Base-by-base conservation (phyloP, 768 basidiomycete species). In the Auricularia sp. region DNA sequence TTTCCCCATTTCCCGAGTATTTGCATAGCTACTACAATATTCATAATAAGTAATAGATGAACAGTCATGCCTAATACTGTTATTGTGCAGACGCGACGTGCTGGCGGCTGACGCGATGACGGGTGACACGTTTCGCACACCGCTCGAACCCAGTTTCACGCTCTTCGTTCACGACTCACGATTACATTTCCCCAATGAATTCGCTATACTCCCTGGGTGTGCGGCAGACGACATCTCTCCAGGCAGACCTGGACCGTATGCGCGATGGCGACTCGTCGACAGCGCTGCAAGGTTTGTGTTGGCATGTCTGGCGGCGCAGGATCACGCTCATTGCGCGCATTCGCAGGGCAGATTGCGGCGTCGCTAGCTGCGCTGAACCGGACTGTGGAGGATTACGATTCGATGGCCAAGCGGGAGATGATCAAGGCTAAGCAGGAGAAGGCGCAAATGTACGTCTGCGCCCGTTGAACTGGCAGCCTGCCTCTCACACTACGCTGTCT, bases 381-480 rank as follows among this genome's bases (percentile, higher is more conserved):
- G 64, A 94, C 97, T 63, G 87, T 98, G 67, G 95, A 98, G 66
- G 97, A 99, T 72, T 98, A 96, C 72, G 95, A 98, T 70, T 88
- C 90, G 8, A 94, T 98, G 91, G 93, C 91, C 0, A 91, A 88
- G 77, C 82, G 95, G 67, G 97, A 99, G 75, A 93, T 97, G 72
- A 94, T 98, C 62, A 93, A 91, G 69, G 87, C 91, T 56, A 98
- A 97, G 77, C 88, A 94, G 75, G 96, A 98, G 77, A 98, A 98
- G 77, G 97, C 95, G 0, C 83, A 90, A 72, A 88, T 90, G 91
- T 94, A 70, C 70, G 84, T 76, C 51, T 7, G 39, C 47, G 14
- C 59, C 65, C 4, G 51, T 51, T 11, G 14, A 60, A 35, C 42
- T 10, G 35, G 16, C 29, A 61, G 61, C 63, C 42, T 34, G 3